These are phyloP conservation scores for Orbilia javanica DNA, from an alignment of 2,329 filamentous ascomycete species.

Conservation along the genomic window DNA sequence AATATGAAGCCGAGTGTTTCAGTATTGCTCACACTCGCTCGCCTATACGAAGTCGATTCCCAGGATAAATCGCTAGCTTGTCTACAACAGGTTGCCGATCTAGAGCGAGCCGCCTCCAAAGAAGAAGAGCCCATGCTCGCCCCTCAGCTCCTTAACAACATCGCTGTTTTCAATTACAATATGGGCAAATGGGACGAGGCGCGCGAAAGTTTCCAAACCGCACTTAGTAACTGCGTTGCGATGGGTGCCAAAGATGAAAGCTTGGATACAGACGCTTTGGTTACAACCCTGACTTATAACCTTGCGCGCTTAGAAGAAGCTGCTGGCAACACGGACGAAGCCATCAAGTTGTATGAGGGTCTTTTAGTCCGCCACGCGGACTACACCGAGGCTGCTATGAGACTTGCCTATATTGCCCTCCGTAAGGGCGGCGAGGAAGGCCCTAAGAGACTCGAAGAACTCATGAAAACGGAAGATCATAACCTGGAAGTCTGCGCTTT, in stretches of 20 bases:
- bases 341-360: constrained; percentile 87
- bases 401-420: constrained; percentile 90
- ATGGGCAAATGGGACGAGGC: constrained; percentile 83
- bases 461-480: constrained; percentile 84
- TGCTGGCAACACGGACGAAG: constrained; percentile 82
- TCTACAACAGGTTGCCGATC: constrained; percentile 88
- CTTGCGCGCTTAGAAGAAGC: constrained; percentile 93
- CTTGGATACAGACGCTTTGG: constrained; percentile 87
- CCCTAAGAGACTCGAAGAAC: constrained; percentile 83
- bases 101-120: constrained; percentile 81
- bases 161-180: constrained; percentile 94
- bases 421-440: constrained; percentile 85
- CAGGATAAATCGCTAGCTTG: constrained; percentile 94
- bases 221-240: constrained; percentile 84
- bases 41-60: constrained; percentile 85
- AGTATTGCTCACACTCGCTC: constrained; percentile 89
- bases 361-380: constrained; percentile 86
- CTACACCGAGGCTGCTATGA: constrained; percentile 90
- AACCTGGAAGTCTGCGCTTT: constrained; percentile 93
- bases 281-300: constrained; percentile 97
- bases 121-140: constrained; percentile 77
- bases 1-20: constrained; percentile 83
- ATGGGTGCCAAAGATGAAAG: constrained; percentile 80
- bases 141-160: constrained; percentile 94
- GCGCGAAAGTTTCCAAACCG: constrained; percentile 90